phyloP scores from a whole-genome alignment of 1,139 yeast genomes.

The Diutina ranongensis region DNA sequence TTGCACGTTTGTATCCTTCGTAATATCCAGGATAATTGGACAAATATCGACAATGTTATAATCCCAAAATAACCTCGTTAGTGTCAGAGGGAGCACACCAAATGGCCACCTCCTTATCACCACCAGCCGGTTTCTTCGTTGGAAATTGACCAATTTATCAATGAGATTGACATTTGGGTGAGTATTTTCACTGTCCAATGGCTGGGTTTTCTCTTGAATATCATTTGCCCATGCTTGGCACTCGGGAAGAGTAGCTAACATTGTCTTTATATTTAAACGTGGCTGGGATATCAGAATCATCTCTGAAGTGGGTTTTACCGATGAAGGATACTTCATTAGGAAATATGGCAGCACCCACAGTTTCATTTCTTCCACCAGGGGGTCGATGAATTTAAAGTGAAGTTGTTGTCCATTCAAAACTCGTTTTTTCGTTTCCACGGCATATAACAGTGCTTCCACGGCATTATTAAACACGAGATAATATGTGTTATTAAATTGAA shows the following conservation, averaged over 20 bases:
- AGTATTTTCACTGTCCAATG: background rate
- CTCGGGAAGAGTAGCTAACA: background rate
- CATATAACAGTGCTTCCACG: constrained; percentile 1
- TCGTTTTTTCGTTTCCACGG: background rate
- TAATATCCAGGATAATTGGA: constrained; percentile 14
- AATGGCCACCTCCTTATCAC: constrained; percentile 30
- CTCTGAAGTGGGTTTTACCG: background rate
- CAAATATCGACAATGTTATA: constrained; percentile 22
- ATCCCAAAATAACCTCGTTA: constrained; percentile 28
- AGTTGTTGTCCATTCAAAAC: background rate
- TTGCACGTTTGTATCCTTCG: constrained; percentile 17
- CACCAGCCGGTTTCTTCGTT: constrained; percentile 16
- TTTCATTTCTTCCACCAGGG: background rate
- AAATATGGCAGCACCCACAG: background rate
- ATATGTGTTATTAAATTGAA: background rate
- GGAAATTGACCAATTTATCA: constrained; percentile 11
- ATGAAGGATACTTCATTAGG: background rate
- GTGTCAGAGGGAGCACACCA: constrained; percentile 22
- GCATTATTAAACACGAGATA: constrained; percentile 2
- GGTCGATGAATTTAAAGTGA: background rate
- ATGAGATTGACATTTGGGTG: constrained; percentile 8
- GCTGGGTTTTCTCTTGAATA: background rate
- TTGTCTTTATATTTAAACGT: background rate
- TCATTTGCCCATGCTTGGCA: background rate
- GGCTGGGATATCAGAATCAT: background rate